A percentile compares a stretch with the other conserved stretches of the same genome.
Conservation (phyloP, 2,329 filamentous ascomycete species). For the Sporothrix pseudoabietina region DNA sequence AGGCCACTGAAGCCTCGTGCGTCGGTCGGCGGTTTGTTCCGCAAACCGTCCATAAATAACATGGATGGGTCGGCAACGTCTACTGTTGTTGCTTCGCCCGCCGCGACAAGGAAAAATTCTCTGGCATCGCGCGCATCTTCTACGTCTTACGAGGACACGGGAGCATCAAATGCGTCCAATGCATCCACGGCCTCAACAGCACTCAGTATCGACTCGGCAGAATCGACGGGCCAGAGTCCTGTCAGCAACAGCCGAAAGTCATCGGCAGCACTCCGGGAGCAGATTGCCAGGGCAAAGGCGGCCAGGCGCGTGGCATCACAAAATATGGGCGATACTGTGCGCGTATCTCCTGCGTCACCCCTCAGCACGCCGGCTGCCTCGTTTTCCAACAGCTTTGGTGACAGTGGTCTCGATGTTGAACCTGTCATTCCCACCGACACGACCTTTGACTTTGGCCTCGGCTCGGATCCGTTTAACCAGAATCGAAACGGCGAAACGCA, state of each 20-base stretch:
- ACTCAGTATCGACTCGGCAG: constrained; percentile 43
- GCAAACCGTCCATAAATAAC: constrained; percentile 56
- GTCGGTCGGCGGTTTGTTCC: constrained; percentile 57
- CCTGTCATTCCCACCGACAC: constrained; percentile 52
- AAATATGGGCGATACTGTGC: constrained; percentile 28
- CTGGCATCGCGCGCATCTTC: constrained; percentile 46
- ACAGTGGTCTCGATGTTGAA: constrained; percentile 36
- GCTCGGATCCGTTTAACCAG: constrained; percentile 72
- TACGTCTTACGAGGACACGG: constrained; percentile 44
- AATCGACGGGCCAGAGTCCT: constrained; percentile 34
- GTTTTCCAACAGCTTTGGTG: neutral
- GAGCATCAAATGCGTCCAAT: constrained; percentile 43
- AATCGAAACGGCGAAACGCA: constrained; percentile 58
- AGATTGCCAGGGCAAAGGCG: constrained; percentile 90
- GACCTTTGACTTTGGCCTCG: constrained; percentile 61
- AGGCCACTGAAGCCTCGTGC: constrained; percentile 54
- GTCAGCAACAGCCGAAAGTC: constrained; percentile 58
- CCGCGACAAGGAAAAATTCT: constrained; percentile 47
- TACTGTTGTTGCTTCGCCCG: constrained; percentile 32
- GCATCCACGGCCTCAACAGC: constrained; percentile 46
- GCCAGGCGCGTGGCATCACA: constrained; percentile 62
- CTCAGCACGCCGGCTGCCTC: constrained; percentile 33
- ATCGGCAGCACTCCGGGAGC: constrained; percentile 79
- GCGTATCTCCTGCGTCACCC: constrained; percentile 37
- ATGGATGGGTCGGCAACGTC: constrained; percentile 38